phyloP scores from a whole-genome alignment of 371 early-diverging fungal species.

The Sporodiniella umbellata region DNA sequence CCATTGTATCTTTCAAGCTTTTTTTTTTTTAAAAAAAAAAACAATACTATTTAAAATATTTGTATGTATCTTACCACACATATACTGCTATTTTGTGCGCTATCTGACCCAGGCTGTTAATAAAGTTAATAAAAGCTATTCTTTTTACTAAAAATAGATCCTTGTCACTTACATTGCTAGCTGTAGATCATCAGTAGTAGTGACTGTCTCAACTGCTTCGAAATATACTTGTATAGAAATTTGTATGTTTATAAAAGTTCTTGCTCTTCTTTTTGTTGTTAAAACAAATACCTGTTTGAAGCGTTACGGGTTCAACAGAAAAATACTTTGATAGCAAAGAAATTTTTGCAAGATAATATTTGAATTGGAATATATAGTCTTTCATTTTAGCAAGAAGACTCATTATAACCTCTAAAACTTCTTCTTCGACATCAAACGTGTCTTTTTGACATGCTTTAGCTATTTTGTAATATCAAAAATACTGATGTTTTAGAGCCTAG shows the following conservation, averaged over 20 bases:
- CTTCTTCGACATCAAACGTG: neutral
- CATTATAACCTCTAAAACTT: neutral
- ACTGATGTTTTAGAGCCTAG: neutral
- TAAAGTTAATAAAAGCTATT: too few relatives aligned
- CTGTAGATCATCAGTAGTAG: neutral
- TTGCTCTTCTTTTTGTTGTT: neutral
- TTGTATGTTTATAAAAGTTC: neutral
- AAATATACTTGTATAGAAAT: neutral
- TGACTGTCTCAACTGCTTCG: neutral
- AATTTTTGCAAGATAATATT: neutral
- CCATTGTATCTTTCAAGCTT: conserved; percentile 4
- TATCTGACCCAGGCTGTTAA: too few relatives aligned
- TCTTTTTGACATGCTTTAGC: neutral
- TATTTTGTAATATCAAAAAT: neutral
- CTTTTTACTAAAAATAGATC: neutral
- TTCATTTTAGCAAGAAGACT: neutral
- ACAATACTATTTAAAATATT: neutral
- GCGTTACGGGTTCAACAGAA: neutral
- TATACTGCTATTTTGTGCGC: too few relatives aligned
- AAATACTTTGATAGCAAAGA: neutral
- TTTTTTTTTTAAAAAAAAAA: neutral
- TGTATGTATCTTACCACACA: neutral
- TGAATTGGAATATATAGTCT: neutral
- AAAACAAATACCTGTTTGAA: neutral
- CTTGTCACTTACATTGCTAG: neutral